phyloP scores from a whole-genome alignment of 164 flowering plant species.

The Berberis thunbergii region DNA sequence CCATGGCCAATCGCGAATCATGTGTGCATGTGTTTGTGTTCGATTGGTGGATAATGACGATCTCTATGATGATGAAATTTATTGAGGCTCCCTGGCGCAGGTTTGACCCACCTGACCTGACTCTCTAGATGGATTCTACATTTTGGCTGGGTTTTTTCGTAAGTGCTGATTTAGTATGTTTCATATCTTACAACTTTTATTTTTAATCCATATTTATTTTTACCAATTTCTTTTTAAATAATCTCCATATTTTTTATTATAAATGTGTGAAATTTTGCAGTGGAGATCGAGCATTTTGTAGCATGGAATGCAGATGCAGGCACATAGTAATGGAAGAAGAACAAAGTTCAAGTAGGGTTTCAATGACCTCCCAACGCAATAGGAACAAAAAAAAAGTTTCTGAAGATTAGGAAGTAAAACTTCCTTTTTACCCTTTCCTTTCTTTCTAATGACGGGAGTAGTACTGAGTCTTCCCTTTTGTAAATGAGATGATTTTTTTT shows the following conservation, averaged over 20 bases:
- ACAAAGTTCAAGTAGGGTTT: conserved; percentile 17
- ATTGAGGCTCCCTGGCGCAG: no score
- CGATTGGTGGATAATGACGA: no score
- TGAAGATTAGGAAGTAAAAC: no score
- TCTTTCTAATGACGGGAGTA: no score
- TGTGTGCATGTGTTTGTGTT: conserved; percentile 1
- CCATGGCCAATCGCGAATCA: conserved; percentile 29
- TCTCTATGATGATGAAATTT: no score
- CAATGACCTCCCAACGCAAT: background rate
- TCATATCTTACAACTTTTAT: no score
- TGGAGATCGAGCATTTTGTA: conserved; percentile 69
- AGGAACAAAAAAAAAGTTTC: background rate
- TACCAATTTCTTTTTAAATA: background rate
- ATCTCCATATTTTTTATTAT: background rate
- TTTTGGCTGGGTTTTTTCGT: no score
- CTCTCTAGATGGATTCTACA: conserved; percentile 16
- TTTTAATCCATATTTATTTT: no score
- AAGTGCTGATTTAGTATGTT: no score
- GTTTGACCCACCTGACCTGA: conserved; percentile 15
- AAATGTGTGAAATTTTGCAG: conserved; percentile 15
- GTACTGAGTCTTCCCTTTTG: no score
- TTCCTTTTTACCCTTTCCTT: no score
- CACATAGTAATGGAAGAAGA: conserved; percentile 63
- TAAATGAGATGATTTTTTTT: no score
- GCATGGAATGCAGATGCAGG: conserved; percentile 65